Conservation (phyloP, 345 rosid genomes). For the Turritis glabra region DNA sequence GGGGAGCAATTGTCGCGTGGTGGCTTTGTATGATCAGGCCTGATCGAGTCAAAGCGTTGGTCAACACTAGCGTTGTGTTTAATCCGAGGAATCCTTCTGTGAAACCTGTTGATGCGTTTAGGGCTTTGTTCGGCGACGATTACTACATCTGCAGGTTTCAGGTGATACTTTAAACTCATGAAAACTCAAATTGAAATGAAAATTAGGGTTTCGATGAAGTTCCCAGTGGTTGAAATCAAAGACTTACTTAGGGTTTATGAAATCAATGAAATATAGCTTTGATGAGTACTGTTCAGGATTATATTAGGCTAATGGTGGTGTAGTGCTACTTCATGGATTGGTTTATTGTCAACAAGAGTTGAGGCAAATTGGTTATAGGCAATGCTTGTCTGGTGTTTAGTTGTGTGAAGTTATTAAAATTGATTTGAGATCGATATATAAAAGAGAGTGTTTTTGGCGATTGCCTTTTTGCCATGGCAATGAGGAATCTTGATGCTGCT, state of each 20-base stretch:
- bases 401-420: not conserved
- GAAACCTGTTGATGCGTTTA: conserved; percentile 48
- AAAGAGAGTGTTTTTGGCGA: not conserved
- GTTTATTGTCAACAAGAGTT: not conserved
- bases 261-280: not conserved
- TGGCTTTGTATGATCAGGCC: conserved; percentile 59
- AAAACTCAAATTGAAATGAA: not conserved
- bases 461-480: not conserved
- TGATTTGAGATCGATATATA: not conserved
- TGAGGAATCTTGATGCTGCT: conserved; percentile 10
- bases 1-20: conserved; percentile 82
- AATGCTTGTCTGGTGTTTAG: conserved; percentile 9
- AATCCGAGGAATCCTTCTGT: conserved; percentile 50
- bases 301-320: not conserved
- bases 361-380: not conserved
- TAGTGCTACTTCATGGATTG: not conserved
- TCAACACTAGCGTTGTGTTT: conserved; percentile 54
- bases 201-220: not conserved
- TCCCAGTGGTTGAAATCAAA: not conserved
- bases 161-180: conserved; percentile 39
- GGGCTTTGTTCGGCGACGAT: conserved; percentile 63
- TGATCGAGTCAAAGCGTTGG: conserved; percentile 70
- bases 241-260: not conserved
- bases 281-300: not conserved
- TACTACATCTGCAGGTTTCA: conserved; percentile 77